These are phyloP conservation scores for Tephrocybe sp. DNA, from an alignment of 768 basidiomycete species.

Conservation along the genomic window DNA sequence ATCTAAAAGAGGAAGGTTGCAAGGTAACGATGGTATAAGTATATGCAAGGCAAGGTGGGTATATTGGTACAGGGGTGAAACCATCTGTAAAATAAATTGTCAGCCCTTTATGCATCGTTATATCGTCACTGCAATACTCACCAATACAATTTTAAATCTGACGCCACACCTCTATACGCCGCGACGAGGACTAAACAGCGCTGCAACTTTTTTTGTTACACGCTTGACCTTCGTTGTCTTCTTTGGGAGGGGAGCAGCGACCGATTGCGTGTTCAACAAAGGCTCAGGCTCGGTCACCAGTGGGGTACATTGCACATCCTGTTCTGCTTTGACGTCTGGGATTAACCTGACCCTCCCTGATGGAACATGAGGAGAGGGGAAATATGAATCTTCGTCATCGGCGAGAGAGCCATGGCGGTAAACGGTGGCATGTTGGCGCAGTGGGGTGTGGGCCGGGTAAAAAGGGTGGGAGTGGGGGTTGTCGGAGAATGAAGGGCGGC, in stretches of 20 bases:
- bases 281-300: no score
- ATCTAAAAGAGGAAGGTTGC: no score
- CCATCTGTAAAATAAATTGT: no score
- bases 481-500: not conserved
- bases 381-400: constrained; percentile 6
- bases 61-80: no score
- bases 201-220: not conserved
- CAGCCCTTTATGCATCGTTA: no score
- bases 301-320: not conserved
- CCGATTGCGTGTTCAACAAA: no score
- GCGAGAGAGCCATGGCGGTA: not conserved
- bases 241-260: not conserved
- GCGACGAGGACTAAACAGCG: not conserved
- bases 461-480: not conserved
- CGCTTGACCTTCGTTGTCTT: constrained; percentile 1
- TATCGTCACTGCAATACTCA: no score
- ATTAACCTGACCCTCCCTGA: constrained; percentile 2
- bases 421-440: not conserved
- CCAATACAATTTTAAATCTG: no score
- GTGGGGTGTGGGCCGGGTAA: not conserved
- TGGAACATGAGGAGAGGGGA: constrained; percentile 1
- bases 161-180: no score
- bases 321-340: not conserved
- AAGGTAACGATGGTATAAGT: no score
- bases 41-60: no score